Base-by-base conservation (phyloP, 164 flowering plant species). In the Nymphaea thermarum region DNA sequence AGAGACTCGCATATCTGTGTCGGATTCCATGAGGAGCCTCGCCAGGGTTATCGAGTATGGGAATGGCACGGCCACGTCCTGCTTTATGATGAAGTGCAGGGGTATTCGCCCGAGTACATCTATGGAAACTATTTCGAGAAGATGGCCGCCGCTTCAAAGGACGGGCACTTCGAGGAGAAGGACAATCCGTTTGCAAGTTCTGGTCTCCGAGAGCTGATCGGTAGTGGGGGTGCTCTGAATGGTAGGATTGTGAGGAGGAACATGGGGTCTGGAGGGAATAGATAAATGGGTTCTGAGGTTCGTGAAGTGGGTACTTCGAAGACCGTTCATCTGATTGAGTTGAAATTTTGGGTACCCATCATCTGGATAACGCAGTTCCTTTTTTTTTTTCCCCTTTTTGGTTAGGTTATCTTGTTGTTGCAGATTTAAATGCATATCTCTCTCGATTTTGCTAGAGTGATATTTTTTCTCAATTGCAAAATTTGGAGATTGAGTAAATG, bases 41-140 rank as follows among this genome's bases (percentile, higher is more conserved):
- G 75, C 0, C 83, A 88, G 43, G 96, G 85, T 68, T 91, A 90
- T 59, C 84, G 99, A 65, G 98, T 90, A 1, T 94, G 99, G 99
- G 98, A 91, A 78, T 94, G 99, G 99, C 99, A 91, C 64, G 98
- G 99, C 6, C 98, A 90, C 72, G 82, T 94, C 3, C 87, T 90
- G 96, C 66, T 90, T 71, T 90, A 83, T 68, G 96, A 94, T 78
- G 93, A 90, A 47, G 94, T 86, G 69, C 74, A 84, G 68, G 98
- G 92, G 44, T 91, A 84, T 67, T 67, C 82, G 0, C 96, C 92
- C 0, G 96, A 94, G 85, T 91, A 91, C 73, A 85, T 91, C 25
- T 91, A 91, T 72, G 99, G 98, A 73, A 90, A 94, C 80, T 91
- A 94, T 75, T 90, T 91, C 44, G 96, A 94, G 83, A 86, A 87